phyloP scores from a whole-genome alignment of 2,329 filamentous ascomycete genomes.

The Aspergillus tanneri region DNA sequence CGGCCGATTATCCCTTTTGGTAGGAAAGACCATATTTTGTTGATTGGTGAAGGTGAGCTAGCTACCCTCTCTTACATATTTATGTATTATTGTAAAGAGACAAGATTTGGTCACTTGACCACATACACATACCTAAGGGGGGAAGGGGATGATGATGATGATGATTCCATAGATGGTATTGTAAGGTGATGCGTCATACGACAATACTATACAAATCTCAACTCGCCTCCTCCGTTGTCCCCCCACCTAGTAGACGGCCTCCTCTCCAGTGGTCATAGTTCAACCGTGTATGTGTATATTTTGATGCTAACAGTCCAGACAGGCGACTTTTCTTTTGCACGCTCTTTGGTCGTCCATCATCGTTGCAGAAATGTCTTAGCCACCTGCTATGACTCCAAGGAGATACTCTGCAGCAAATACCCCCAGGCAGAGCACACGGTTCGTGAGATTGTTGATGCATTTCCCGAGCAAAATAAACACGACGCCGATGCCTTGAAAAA shows the following conservation, averaged over 20 bases:
- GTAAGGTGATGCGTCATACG: no score
- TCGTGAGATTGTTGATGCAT: slow-evolving; percentile 38
- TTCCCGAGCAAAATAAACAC: slow-evolving; percentile 1
- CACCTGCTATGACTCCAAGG: slow-evolving; percentile 47
- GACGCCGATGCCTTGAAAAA: not conserved
- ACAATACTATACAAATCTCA: not conserved
- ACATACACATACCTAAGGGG: no score
- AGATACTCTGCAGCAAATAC: slow-evolving; percentile 66
- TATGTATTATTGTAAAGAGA: no score
- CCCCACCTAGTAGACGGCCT: no score
- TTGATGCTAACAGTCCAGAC: not conserved
- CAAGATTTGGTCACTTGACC: no score
- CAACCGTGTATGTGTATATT: not conserved
- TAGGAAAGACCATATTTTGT: slow-evolving; percentile 42
- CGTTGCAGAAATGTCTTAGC: slow-evolving; percentile 42
- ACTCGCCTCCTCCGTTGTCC: not conserved
- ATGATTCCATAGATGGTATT: no score
- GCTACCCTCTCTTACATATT: no score
- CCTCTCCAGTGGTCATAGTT: no score
- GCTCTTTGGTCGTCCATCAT: slow-evolving; percentile 44
- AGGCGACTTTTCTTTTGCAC: slow-evolving; percentile 52
- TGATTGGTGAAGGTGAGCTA: slow-evolving; percentile 47
- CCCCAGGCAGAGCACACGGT: slow-evolving; percentile 66
- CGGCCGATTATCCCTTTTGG: slow-evolving; percentile 42
- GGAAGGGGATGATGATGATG: no score